A percentile compares a stretch with the other conserved stretches of the same genome.
phyloP scores from a whole-genome alignment of 2,329 filamentous ascomycete genomes.

The Ceratocystis destructans region DNA sequence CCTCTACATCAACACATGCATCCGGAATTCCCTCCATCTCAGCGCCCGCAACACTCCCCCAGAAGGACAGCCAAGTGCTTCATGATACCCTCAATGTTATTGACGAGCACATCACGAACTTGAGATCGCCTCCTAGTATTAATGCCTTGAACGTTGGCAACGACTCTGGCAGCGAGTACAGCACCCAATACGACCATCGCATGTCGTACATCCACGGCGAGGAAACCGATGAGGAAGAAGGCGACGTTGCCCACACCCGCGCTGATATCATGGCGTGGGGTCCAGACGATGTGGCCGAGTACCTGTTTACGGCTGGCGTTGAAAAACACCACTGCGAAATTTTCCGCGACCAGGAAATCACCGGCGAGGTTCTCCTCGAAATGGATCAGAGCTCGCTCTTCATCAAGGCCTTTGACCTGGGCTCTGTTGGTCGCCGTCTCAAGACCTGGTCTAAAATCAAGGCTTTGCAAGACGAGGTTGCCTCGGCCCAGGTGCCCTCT shows the following conservation, averaged over 20 bases:
- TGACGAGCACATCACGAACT: slow-evolving; percentile 88
- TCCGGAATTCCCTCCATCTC: slow-evolving; percentile 23
- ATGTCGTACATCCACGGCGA: slow-evolving; percentile 87
- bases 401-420: slow-evolving; percentile 88
- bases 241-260: slow-evolving; percentile 52
- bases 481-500: slow-evolving; percentile 29
- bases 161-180: slow-evolving; percentile 84
- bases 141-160: slow-evolving; percentile 38
- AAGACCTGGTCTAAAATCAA: slow-evolving; percentile 98
- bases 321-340: slow-evolving; percentile 86
- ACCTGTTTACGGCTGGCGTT: slow-evolving; percentile 71
- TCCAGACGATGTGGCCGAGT: slow-evolving; percentile 71
- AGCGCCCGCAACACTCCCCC: slow-evolving; percentile 28
- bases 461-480: slow-evolving; percentile 74
- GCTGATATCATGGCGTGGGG: slow-evolving; percentile 69
- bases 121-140: slow-evolving; percentile 44
- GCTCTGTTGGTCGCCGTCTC: slow-evolving; percentile 73
- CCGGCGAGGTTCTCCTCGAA: slow-evolving; percentile 78
- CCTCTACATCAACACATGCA: slow-evolving; percentile 17
- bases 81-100: slow-evolving; percentile 93
- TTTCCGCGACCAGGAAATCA: slow-evolving; percentile 90
- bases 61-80: slow-evolving; percentile 56
- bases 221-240: slow-evolving; percentile 92
- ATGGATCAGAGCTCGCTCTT: slow-evolving; percentile 95
- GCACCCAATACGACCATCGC: slow-evolving; percentile 59